Base-by-base conservation (phyloP, 1,284 basidiomycete species). In the Psilocybe mexicana region DNA sequence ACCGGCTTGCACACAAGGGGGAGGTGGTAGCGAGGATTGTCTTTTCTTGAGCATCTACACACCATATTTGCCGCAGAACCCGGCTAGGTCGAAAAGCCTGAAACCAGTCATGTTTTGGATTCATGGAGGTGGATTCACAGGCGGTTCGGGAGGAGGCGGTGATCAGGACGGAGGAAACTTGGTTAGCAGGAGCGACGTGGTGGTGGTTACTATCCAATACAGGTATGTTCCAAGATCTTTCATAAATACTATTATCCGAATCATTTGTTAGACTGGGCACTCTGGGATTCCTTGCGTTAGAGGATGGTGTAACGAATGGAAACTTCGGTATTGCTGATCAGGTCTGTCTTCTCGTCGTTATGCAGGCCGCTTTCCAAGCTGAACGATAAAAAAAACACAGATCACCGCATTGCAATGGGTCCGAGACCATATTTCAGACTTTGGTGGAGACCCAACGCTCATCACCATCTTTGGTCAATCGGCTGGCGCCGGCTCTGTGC, bases 361-460 rank as follows among this genome's bases (percentile, higher is more conserved):
- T 24, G 4, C n/a, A 47, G 2, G 6, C 38, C 38, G 3, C 38
- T 12, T 12, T 6, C 8, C 14, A 5, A 47, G 8, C 8, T 42
- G 40, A 28, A 6, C n/a, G 10, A 43, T 44, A n/a, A 14, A 26
- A 2, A 2, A 28, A 33, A 44, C 45, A 25, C 23, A 85, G 82
- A 84, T 68, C 75, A 80, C 77, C 33, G 85, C 85, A 0, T 68
- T 91, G 7, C 70, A 82, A 57, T 90, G 87, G 87, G 73, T 88
- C 0, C 81, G 86, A 58, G 75, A 82, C 61, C 85, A 89, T 63
- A 86, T 90, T 48, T 62, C 70, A 5, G 71, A 73, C 0, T 89
- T 90, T 59, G 86, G 86, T 2, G 88, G 88, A 6, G 82, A 89
- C 65, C 79, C 81, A 18, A 69, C 72, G 1, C 78, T 77, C 59